Base-by-base conservation (phyloP, 805 yeast species). In the Torulaspora gathmanii region DNA sequence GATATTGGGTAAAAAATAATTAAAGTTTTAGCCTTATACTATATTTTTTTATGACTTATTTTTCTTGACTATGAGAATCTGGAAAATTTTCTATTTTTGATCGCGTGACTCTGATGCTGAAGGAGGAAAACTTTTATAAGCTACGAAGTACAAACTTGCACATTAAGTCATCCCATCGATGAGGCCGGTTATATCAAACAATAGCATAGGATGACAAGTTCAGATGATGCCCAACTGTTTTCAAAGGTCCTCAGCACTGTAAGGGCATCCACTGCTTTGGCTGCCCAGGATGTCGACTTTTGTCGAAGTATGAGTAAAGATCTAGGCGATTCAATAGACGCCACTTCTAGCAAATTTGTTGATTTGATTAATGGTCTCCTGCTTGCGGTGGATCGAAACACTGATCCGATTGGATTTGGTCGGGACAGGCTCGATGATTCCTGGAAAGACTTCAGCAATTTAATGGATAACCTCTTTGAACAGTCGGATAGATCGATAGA, bases 261-360 rank as follows among this genome's bases (percentile, higher is more conserved):
- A 31, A 70, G 95, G 48, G 75, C 83, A 2, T 74, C 95, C 0
- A 70, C 83, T 3, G 80, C 85, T 2, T 64, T 90, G 34, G 84
- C 86, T 2, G 78, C 87, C 0, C 85, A 85, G 45, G 98, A 91
- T 68, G 74, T 89, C n/a, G 78, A 75, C 25, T 93, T 90, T 57
- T 79, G 80, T 63, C 70, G 73, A 37, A 79, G 86, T 37, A 58
- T 87, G 10, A 91, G 86, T 55, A 55, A 68, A 3, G 57, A 62
- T 1, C 58, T 81, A 11, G 64, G 72, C 7, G 50, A 57, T 0
- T 58, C 71, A 11, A 60, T 81, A 38, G 70, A 70, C 8, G 52
- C 53, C 1, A 58, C 76, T 0, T 71, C 80, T 3, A 60, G 64
- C 12, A 63, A 69, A 16, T 45, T 84, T 5, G 58, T 79, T 20